Percentiles rank a stretch among this genome's conserved stretches.
These are phyloP conservation scores for Podospora didyma DNA, from an alignment of 495 filamentous ascomycete genomes.

Conservation along the genomic window DNA sequence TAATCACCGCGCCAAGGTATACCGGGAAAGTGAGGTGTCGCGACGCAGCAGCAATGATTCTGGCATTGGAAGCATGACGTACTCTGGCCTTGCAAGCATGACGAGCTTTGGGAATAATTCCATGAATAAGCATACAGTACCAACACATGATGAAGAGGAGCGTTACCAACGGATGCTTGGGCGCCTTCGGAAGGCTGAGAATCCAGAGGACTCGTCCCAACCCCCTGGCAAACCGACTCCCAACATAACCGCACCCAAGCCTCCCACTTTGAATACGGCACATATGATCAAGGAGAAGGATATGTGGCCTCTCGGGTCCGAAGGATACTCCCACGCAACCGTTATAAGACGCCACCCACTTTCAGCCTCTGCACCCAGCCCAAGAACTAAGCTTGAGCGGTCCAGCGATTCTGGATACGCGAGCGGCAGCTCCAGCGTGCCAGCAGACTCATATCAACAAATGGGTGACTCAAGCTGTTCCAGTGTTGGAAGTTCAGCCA, in stretches of 20 bases:
- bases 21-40: not conserved
- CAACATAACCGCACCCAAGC: constrained; percentile 5
- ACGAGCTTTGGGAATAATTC: not conserved
- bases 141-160: constrained; percentile 3
- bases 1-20: not conserved
- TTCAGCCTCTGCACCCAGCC: not conserved
- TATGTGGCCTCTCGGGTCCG: not conserved
- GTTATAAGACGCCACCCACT: too few relatives aligned
- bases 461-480: too few relatives aligned
- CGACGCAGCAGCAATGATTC: not conserved
- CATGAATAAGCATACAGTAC: too few relatives aligned
- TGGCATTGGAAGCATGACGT: not conserved
- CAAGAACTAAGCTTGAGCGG: not conserved
- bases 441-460: too few relatives aligned
- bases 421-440: not conserved
- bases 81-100: not conserved
- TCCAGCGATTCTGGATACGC: constrained; percentile 22
- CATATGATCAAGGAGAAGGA: constrained; percentile 4
- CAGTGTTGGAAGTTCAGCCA: not conserved
- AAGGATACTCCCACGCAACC: too few relatives aligned
- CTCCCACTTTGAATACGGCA: too few relatives aligned
- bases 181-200: constrained; percentile 14
- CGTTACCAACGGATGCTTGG: constrained; percentile 21
- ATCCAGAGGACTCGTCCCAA: not conserved
- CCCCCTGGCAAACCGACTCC: not conserved